Evolutionary conservation across 441 rosid species (phyloP).

Genomic region (Raphanus hybrid): DNA sequence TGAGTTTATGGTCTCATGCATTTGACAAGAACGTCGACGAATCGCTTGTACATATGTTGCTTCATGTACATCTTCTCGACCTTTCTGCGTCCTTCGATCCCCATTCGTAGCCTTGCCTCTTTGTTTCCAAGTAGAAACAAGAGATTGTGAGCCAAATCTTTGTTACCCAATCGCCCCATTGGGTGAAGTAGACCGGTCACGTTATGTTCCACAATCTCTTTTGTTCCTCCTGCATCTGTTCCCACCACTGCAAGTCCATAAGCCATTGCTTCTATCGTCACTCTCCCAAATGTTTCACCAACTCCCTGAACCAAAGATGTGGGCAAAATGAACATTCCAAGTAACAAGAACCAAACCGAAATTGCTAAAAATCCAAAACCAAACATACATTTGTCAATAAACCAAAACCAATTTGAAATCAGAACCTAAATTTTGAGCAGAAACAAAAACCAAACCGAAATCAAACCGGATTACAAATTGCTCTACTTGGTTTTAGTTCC

Average conservation of each 20-base stretch:
- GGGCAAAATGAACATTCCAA: no score
- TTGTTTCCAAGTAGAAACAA: slow-evolving; percentile 56
- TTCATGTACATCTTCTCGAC: slow-evolving; percentile 70
- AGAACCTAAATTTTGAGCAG: neutral
- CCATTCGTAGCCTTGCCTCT: slow-evolving; percentile 54
- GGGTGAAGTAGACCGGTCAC: slow-evolving; percentile 85
- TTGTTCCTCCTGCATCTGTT: slow-evolving; percentile 89
- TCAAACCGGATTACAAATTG: no score
- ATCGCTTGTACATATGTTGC: slow-evolving; percentile 75
- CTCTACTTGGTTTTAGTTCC: no score
- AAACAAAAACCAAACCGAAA: neutral
- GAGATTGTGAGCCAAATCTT: slow-evolving; percentile 59
- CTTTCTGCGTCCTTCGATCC: slow-evolving; percentile 65
- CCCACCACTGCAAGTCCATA: slow-evolving; percentile 92
- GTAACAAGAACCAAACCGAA: no score
- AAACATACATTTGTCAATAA: no score
- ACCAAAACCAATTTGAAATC: neutral
- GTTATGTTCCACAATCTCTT: slow-evolving; percentile 76
- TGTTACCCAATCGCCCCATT: slow-evolving; percentile 59
- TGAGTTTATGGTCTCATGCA: slow-evolving; percentile 62
- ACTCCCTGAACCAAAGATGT: slow-evolving; percentile 53
- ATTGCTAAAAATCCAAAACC: no score
- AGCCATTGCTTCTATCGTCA: slow-evolving; percentile 94
- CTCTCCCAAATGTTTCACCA: slow-evolving; percentile 97
- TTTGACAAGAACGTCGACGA: slow-evolving; percentile 66